A percentile compares a stretch with the other conserved stretches of the same genome.
These are phyloP conservation scores for Ustilago loliicola DNA, from an alignment of 1,284 basidiomycete genomes.

Conservation along the genomic window DNA sequence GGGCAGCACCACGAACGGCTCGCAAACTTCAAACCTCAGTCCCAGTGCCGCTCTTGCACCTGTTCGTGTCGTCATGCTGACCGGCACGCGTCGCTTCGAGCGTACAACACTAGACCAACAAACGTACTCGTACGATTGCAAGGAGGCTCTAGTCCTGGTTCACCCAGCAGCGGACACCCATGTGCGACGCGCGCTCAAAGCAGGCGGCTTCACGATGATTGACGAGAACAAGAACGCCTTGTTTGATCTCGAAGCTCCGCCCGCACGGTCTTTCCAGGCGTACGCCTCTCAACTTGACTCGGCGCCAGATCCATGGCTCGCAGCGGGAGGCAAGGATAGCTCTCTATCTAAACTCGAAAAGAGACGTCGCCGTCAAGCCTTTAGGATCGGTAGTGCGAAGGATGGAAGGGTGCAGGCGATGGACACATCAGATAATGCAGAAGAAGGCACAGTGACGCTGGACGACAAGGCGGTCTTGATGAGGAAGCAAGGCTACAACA, in stretches of 20 bases:
- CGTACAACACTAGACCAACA: background rate
- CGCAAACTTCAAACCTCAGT: background rate
- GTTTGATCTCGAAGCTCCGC: constrained; percentile 8
- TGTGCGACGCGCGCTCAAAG: constrained; percentile 45
- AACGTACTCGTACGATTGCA: constrained; percentile 13
- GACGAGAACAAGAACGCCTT: constrained; percentile 37
- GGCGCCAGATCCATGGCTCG: constrained; percentile 51
- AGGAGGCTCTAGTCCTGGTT: constrained; percentile 45
- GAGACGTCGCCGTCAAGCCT: constrained; percentile 23
- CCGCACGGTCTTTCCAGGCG: background rate
- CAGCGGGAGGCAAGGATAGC: constrained; percentile 52
- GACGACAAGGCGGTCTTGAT: constrained; percentile 18
- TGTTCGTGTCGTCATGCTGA: constrained; percentile 23
- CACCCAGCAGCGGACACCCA: constrained; percentile 54
- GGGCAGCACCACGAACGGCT: constrained; percentile 1
- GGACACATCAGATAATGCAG: background rate
- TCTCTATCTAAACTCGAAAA: constrained; percentile 40
- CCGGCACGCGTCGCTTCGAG: constrained; percentile 12
- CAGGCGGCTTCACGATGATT: constrained; percentile 28
- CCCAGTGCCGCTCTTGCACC: constrained; percentile 37
- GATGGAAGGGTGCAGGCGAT: background rate
- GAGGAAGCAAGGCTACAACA: constrained; percentile 59
- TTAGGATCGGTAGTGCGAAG: constrained; percentile 7
- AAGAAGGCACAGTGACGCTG: background rate
- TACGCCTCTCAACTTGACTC: constrained; percentile 41